Evolutionary conservation across 805 yeast genomes (phyloP).

Genomic region (Yarrowia deformans): DNA sequence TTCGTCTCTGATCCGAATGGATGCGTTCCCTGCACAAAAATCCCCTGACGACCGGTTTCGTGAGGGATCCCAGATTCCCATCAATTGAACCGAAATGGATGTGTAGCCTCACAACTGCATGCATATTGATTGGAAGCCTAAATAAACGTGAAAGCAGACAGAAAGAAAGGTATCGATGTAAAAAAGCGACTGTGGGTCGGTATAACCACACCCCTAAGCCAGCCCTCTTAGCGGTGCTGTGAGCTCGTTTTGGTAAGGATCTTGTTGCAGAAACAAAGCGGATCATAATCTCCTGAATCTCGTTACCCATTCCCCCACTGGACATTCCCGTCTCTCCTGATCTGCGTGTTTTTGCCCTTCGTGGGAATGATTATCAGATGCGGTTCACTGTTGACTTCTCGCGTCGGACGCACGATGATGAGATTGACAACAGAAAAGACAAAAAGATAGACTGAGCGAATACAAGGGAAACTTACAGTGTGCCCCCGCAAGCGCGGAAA

Average conservation of each 20-base stretch:
- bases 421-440: conserved; percentile 30
- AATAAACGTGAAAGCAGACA: conserved; percentile 18
- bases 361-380: conserved; percentile 22
- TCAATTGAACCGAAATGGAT: neutral
- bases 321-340: neutral
- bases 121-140: conserved; percentile 17
- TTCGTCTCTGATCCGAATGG: neutral
- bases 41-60: too few species aligned
- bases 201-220: neutral
- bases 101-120: conserved; percentile 26
- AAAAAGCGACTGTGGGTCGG: neutral
- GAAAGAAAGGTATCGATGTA: conserved; percentile 27
- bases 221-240: too few species aligned
- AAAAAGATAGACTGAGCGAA: neutral
- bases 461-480: neutral
- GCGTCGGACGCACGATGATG: conserved; percentile 13
- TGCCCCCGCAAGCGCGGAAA: neutral
- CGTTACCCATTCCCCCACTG: too few species aligned
- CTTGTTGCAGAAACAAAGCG: too few species aligned
- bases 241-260: too few species aligned
- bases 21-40: too few species aligned
- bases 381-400: conserved; percentile 8
- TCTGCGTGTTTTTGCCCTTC: neutral
- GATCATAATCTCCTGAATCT: too few species aligned
- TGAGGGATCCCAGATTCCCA: neutral